Conservation (phyloP, 768 basidiomycete species). For the Termitomyces sp. region DNA sequence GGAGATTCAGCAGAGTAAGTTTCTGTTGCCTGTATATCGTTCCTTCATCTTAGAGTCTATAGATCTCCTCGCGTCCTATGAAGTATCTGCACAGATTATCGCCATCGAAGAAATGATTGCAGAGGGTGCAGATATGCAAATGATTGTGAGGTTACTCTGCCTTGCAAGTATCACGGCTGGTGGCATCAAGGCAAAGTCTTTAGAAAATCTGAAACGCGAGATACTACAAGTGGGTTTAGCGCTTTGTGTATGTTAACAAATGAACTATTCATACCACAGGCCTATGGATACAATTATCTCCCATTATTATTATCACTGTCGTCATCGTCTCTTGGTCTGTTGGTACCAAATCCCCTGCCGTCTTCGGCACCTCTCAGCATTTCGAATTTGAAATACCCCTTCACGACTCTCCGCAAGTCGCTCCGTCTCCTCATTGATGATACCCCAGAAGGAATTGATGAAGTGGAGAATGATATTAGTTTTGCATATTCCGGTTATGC, state of each 20-base stretch:
- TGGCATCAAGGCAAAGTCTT: slow-evolving; percentile 79
- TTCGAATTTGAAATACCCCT: slow-evolving; percentile 60
- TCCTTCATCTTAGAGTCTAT: slow-evolving; percentile 5
- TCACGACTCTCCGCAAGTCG: slow-evolving; percentile 67
- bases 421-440: slow-evolving; percentile 93
- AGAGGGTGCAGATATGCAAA: slow-evolving; percentile 78
- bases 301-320: slow-evolving; percentile 64
- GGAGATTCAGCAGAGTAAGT: slow-evolving; percentile 92
- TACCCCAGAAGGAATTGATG: slow-evolving; percentile 65
- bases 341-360: slow-evolving; percentile 67
- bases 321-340: slow-evolving; percentile 59
- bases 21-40: not conserved
- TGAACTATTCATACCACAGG: slow-evolving; percentile 29
- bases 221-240: slow-evolving; percentile 60
- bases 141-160: slow-evolving; percentile 75
- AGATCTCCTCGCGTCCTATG: slow-evolving; percentile 96
- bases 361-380: slow-evolving; percentile 36
- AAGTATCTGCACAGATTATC: slow-evolving; percentile 71
- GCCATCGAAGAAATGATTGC: slow-evolving; percentile 90
- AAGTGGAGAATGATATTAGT: slow-evolving; percentile 89
- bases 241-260: slow-evolving; percentile 23
- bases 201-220: slow-evolving; percentile 90
- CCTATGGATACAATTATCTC: slow-evolving; percentile 72
- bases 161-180: slow-evolving; percentile 80
- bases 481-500: slow-evolving; percentile 98